A percentile compares a stretch with the other conserved stretches of the same genome.
phyloP scores from a whole-genome alignment of 345 rosid species.

The Passiflora organensis region DNA sequence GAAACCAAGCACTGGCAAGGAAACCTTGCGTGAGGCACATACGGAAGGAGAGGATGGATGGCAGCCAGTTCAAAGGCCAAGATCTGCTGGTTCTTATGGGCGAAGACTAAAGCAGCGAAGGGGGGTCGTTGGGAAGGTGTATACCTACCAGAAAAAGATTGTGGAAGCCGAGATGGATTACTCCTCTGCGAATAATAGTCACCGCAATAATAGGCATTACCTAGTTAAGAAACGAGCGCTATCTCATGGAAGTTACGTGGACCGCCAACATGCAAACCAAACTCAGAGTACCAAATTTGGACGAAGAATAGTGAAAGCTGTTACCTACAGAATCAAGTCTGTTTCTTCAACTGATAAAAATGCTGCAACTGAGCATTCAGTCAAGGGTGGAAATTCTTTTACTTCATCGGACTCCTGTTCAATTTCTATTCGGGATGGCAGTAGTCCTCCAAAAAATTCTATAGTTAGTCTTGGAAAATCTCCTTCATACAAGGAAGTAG shows the following conservation, averaged over 20 bases:
- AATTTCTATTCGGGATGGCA: constrained; percentile 34
- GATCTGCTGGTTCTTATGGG: constrained; percentile 67
- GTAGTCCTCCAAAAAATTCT: constrained; percentile 34
- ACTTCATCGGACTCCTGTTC: constrained; percentile 42
- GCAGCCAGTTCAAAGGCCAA: constrained; percentile 93
- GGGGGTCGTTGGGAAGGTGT: constrained; percentile 67
- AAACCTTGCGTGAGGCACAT: constrained; percentile 39
- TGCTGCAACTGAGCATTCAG: constrained; percentile 33
- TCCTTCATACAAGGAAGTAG: constrained; percentile 97
- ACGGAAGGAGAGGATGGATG: constrained; percentile 87
- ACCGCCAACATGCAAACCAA: constrained; percentile 43
- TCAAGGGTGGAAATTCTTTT: constrained; percentile 30
- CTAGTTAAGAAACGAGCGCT: constrained; percentile 60
- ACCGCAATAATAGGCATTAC: constrained; percentile 59
- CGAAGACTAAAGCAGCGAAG: constrained; percentile 81
- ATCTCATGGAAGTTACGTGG: constrained; percentile 59
- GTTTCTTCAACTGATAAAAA: constrained; percentile 44
- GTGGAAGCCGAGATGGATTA: constrained; percentile 47
- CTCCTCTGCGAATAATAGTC: constrained; percentile 41
- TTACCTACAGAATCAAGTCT: constrained; percentile 80
- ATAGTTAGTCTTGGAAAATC: constrained; percentile 73
- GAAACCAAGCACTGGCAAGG: constrained; percentile 28
- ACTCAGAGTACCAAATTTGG: constrained; percentile 69
- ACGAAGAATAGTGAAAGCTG: constrained; percentile 68
- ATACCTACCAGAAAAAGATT: constrained; percentile 65